These are phyloP conservation scores for Colletotrichum ledebouriae DNA, from an alignment of 2,329 filamentous ascomycete genomes.

Conservation along the genomic window DNA sequence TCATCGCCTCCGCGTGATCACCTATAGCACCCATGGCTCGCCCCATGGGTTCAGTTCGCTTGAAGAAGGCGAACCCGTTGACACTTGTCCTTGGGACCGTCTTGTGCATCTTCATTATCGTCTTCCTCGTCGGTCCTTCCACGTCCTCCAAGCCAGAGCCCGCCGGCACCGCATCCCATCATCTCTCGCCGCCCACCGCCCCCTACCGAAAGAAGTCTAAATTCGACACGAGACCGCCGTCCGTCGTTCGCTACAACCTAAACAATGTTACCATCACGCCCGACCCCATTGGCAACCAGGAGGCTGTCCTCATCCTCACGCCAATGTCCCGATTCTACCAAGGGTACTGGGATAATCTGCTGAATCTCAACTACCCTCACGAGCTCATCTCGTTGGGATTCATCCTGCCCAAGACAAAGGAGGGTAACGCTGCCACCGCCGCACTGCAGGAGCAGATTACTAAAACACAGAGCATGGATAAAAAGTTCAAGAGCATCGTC, in stretches of 20 bases:
- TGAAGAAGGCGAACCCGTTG: conserved; percentile 84
- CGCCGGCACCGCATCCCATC: conserved; percentile 60
- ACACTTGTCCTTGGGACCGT: conserved; percentile 79
- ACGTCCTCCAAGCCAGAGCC: conserved; percentile 61
- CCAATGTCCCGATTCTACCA: conserved; percentile 95
- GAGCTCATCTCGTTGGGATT: conserved; percentile 95
- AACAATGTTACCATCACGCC: conserved; percentile 91
- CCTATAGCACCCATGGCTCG: conserved; percentile 61
- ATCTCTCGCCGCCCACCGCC: conserved; percentile 59
- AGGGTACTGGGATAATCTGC: conserved; percentile 94
- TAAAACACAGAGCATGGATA: conserved; percentile 86
- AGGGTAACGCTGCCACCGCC: conserved; percentile 88
- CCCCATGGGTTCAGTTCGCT: conserved; percentile 74
- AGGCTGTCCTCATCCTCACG: conserved; percentile 91
- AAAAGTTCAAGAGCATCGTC: conserved; percentile 90
- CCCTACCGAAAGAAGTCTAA: conserved; percentile 64
- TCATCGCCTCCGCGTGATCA: conserved; percentile 43
- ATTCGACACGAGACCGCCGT: conserved; percentile 74
- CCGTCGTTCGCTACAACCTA: conserved; percentile 92
- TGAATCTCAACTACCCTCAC: conserved; percentile 88
- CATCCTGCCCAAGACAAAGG: conserved; percentile 93
- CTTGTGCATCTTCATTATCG: conserved; percentile 79
- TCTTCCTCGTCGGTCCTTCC: conserved; percentile 71
- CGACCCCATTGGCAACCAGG: conserved; percentile 81
- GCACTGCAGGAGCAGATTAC: conserved; percentile 87